These are phyloP conservation scores for Aspergillus calidoustus DNA, from an alignment of 2,329 filamentous ascomycete genomes.

Conservation along the genomic window DNA sequence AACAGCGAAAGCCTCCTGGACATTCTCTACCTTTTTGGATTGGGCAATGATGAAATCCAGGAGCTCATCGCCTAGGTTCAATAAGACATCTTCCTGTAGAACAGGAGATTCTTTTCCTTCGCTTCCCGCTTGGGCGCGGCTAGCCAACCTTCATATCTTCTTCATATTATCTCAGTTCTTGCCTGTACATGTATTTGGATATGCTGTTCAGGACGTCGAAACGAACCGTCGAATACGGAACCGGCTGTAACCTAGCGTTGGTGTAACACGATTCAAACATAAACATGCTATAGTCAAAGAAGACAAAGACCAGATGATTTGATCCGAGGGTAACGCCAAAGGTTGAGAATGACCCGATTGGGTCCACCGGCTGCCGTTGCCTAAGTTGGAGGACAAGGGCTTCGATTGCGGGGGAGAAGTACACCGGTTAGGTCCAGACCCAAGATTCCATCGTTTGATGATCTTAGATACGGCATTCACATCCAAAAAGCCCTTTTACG, in stretches of 20 bases:
- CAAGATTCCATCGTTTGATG: background rate
- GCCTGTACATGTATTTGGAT: background rate
- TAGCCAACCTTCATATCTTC: background rate
- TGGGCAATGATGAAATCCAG: conserved; percentile 55
- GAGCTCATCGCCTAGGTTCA: conserved; percentile 41
- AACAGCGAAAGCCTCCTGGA: conserved; percentile 63
- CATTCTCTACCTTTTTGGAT: conserved; percentile 62
- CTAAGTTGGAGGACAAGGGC: background rate
- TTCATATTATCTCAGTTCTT: background rate
- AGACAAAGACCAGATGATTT: no score
- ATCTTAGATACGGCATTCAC: background rate
- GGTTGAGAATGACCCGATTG: background rate
- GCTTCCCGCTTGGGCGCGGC: background rate
- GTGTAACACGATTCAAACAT: background rate
- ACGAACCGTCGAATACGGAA: background rate
- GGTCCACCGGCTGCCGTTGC: background rate
- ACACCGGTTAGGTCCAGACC: background rate
- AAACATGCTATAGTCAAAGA: background rate
- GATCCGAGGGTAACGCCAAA: background rate
- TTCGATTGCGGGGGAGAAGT: background rate
- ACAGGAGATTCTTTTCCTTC: background rate
- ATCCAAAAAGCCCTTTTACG: background rate
- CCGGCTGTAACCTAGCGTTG: background rate
- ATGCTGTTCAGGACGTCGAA: background rate
- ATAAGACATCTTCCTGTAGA: background rate